Conservation (phyloP, 2,329 filamentous ascomycete genomes). For the Coniella vitis region DNA sequence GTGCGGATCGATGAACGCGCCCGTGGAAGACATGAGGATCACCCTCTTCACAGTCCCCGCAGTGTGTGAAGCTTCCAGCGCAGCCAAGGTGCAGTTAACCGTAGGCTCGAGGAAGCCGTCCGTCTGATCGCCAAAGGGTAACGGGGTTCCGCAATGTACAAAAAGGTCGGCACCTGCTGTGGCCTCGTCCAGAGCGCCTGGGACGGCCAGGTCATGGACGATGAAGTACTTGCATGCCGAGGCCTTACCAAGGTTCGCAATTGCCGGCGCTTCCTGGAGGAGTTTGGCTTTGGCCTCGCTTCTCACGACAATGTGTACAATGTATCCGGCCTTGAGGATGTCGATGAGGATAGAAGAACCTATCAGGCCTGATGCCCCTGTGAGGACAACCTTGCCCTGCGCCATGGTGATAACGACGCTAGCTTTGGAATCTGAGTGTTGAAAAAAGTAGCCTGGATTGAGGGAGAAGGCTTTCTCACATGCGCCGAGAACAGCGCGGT, state of each 20-base stretch:
- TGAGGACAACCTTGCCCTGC: conserved; percentile 18
- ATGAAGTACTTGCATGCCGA: conserved; percentile 12
- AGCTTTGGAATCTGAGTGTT: neutral
- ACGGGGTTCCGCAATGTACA: conserved; percentile 10
- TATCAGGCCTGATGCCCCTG: conserved; percentile 21
- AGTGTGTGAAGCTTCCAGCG: conserved; percentile 14
- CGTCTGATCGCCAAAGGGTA: conserved; percentile 11
- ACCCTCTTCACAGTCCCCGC: conserved; percentile 17
- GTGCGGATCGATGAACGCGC: conserved; percentile 4
- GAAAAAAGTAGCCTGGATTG: no score
- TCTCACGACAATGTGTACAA: conserved; percentile 11
- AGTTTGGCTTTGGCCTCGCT: conserved; percentile 10
- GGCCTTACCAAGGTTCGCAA: conserved; percentile 6
- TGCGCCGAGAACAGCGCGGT: no score
- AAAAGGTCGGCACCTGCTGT: conserved; percentile 2
- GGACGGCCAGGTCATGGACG: conserved; percentile 6
- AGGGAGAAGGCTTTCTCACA: no score
- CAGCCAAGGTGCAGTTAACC: conserved; percentile 18
- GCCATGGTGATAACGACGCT: neutral
- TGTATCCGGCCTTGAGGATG: conserved; percentile 16
- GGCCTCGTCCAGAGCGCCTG: conserved; percentile 9
- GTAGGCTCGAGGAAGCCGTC: conserved; percentile 18
- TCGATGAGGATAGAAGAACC: conserved; percentile 20
- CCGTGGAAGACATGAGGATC: conserved; percentile 15
- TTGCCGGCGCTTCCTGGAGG: conserved; percentile 6